Base-by-base conservation (phyloP, 1,284 basidiomycete genomes). In the Blastosporella zonata region DNA sequence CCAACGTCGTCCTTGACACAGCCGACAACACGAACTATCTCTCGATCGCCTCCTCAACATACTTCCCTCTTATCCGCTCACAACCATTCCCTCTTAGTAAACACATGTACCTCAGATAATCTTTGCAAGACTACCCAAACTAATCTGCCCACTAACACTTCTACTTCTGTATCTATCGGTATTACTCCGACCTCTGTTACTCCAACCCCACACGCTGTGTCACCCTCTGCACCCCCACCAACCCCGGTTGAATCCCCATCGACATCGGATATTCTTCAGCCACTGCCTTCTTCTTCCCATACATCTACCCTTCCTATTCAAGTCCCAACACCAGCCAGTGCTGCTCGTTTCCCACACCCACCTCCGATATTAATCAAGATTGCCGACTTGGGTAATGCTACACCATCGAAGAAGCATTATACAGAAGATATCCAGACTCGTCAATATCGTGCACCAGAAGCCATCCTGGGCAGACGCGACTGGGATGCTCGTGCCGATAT, bases 391-490 rank as follows among this genome's bases (percentile, higher is more conserved):
- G 92, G 90, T 22, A 93, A 93, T 63, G 91, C 90, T 18, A 91
- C 90, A 20, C 87, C 86, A 1, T 84, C 83, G 13, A 86, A 79
- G 61, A 81, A 83, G 56, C 93, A 94, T 64, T 95, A 82, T 62
- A 94, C 92, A 8, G 91, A 95, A 62, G 93, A 95, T 65, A 96
- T 96, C 55, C 93, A 96, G 69, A 96, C 93, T 28, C 78, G 93
- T 25, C 93, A 96, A 64, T 96, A 96, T 66, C 86, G 93, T 52
- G 82, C 87, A 27, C 93, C 93, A 3, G 93, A 96, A 66, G 93
- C 91, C 38, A 94, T 96, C 59, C 70, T 95, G 13, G 93, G 93
- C 20, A 78, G 82, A 43, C 82, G 81, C 33, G 92, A 93, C 62
- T 96, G 93, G 93, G 89, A 87, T 50, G 74, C 82, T 22, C 81